Conservation (phyloP, 2,329 filamentous ascomycete genomes). For the Aspergillus floridensis region DNA sequence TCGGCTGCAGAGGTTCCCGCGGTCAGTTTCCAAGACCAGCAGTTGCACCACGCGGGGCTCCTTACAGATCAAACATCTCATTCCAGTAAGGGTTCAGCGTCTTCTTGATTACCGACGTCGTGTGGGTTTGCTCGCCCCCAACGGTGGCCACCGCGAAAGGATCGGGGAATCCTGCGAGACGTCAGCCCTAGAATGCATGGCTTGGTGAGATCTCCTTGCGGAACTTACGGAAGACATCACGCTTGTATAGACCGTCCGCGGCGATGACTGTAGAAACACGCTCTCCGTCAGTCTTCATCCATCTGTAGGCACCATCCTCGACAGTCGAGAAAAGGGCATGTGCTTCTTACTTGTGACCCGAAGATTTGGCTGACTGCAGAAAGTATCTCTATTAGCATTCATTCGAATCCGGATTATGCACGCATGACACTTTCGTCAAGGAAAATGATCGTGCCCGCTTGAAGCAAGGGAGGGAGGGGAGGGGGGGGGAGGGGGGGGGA, state of each 20-base stretch:
- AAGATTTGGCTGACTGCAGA: constrained; percentile 73
- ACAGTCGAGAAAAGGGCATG: background rate
- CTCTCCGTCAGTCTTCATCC: constrained; percentile 22
- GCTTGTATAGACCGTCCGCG: constrained; percentile 96
- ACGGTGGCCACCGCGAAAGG: constrained; percentile 96
- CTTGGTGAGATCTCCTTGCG: background rate
- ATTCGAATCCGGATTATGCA: constrained; percentile 10
- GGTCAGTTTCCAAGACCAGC: constrained; percentile 14
- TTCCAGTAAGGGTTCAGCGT: constrained; percentile 99
- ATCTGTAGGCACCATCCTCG: background rate
- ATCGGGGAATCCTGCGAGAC: constrained; percentile 78
- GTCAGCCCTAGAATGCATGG: constrained; percentile 6
- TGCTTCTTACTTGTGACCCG: constrained; percentile 76
- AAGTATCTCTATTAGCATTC: constrained; percentile 21
- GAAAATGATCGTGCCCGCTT: background rate
- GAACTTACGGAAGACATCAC: constrained; percentile 94
- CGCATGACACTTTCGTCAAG: constrained; percentile 1
- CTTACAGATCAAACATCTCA: constrained; percentile 96
- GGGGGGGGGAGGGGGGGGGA: background rate
- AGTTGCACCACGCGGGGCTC: background rate
- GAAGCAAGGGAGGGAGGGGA: background rate
- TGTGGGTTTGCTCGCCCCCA: constrained; percentile 96
- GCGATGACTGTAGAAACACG: constrained; percentile 73
- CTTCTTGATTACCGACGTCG: constrained; percentile 95
- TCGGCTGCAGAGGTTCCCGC: constrained; percentile 54